phyloP scores from a whole-genome alignment of 768 basidiomycete genomes.

The Lactarius evosmus region DNA sequence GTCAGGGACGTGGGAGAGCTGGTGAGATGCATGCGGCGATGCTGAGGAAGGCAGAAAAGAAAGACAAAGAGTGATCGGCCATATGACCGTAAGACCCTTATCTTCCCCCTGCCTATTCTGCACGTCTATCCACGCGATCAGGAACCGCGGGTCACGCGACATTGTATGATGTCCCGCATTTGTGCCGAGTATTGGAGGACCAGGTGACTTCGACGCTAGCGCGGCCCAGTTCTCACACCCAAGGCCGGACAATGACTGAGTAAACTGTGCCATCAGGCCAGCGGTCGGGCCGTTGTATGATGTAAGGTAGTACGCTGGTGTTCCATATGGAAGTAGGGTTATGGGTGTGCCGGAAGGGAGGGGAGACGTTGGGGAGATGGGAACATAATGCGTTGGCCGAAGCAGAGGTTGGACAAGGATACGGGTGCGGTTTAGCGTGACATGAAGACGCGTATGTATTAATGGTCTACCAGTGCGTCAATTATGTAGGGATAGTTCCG shows the following conservation, averaged over 20 bases:
- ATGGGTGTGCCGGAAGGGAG: conserved; percentile 63
- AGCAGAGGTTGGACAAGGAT: conserved; percentile 67
- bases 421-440: conserved; percentile 33
- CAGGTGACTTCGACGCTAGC: conserved; percentile 17
- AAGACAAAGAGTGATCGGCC: conserved; percentile 61
- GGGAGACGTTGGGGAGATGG: conserved; percentile 43
- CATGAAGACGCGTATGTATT: conserved; percentile 45
- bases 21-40: conserved; percentile 39
- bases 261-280: conserved; percentile 59
- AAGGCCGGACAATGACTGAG: conserved; percentile 57
- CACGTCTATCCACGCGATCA: conserved; percentile 72
- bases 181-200: neutral
- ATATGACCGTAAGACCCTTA: conserved; percentile 71
- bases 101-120: conserved; percentile 79
- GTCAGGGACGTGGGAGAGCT: conserved; percentile 57
- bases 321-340: conserved; percentile 63
- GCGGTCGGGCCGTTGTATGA: conserved; percentile 66
- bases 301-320: conserved; percentile 71
- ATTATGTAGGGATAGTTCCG: conserved; percentile 24
- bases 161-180: conserved; percentile 2
- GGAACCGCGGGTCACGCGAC: conserved; percentile 38
- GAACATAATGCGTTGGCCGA: conserved; percentile 54
- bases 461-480: conserved; percentile 46
- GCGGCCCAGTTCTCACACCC: conserved; percentile 54
- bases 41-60: conserved; percentile 40